A percentile compares a stretch with the other conserved stretches of the same genome.
These are phyloP conservation scores for Camellia granthamiana DNA, from an alignment of 148 eudicot species.

Conservation along the genomic window DNA sequence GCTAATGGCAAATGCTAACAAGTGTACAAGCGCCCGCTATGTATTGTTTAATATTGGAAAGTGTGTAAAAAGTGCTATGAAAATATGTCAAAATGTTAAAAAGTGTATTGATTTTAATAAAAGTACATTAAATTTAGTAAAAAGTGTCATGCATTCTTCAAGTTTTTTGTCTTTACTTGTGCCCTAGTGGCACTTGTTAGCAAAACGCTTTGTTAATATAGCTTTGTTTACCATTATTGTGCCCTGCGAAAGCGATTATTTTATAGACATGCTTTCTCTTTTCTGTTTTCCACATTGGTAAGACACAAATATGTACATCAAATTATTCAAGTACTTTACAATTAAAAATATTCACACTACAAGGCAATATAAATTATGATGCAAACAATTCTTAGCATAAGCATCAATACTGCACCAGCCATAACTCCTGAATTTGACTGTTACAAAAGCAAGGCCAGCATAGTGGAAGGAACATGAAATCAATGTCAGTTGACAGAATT, in stretches of 20 bases:
- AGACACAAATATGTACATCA: background rate
- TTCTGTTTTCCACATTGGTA: background rate
- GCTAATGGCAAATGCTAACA: no score
- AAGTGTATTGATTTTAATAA: no score
- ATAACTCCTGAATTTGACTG: background rate
- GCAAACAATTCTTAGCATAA: background rate
- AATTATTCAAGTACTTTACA: background rate
- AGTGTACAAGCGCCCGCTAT: no score
- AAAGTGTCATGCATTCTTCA: no score
- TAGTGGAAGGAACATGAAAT: background rate
- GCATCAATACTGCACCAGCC: background rate
- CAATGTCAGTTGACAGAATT: background rate
- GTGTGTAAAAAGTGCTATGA: no score
- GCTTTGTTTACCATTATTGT: background rate
- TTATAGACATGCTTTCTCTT: background rate
- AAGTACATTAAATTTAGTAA: no score
- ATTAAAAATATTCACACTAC: background rate
- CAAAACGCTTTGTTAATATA: background rate
- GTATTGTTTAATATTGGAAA: no score
- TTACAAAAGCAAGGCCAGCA: constrained; percentile 5
- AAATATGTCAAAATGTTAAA: no score
- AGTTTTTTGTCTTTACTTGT: no score
- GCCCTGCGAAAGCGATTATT: background rate
- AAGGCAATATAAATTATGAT: background rate
- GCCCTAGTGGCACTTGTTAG: no score